Evolutionary conservation across 768 basidiomycete species (phyloP).

Genomic region (Kwoniella pini): DNA sequence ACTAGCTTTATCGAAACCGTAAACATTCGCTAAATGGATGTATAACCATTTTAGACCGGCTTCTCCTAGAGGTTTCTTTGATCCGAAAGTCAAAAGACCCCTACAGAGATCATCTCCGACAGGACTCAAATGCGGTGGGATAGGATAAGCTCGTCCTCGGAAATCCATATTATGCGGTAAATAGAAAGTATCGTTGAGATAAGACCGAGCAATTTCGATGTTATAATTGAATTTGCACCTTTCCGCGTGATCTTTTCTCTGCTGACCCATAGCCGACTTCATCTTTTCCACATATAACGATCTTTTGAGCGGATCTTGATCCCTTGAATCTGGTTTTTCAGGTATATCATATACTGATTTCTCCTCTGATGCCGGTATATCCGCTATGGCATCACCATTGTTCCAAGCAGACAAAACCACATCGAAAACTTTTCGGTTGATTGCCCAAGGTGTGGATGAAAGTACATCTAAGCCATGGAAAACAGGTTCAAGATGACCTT

Average conservation of each 20-base stretch:
- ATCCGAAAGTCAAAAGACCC: conserved; percentile 80
- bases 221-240: conserved; percentile 94
- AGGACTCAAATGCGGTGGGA: conserved; percentile 92
- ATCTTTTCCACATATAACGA: conserved; percentile 63
- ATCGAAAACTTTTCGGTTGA: conserved; percentile 77
- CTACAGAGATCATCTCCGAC: conserved; percentile 89
- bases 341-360: conserved; percentile 57
- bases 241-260: conserved; percentile 83
- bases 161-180: conserved; percentile 97
- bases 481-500: conserved; percentile 77
- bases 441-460: conserved; percentile 82
- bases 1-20: conserved; percentile 90
- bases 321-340: conserved; percentile 58
- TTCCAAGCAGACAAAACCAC: conserved; percentile 82
- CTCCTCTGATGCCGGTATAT: conserved; percentile 76
- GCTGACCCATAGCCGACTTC: conserved; percentile 62
- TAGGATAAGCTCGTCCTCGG: conserved; percentile 93
- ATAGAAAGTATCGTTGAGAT: conserved; percentile 83
- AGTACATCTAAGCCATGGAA: conserved; percentile 88
- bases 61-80: conserved; percentile 73
- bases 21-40: conserved; percentile 89
- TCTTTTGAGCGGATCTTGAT: conserved; percentile 61
- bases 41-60: conserved; percentile 91
- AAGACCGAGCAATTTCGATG: conserved; percentile 90
- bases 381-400: conserved; percentile 73